These are phyloP conservation scores for Melampsora americana DNA, from an alignment of 1,284 basidiomycete genomes.

Conservation along the genomic window DNA sequence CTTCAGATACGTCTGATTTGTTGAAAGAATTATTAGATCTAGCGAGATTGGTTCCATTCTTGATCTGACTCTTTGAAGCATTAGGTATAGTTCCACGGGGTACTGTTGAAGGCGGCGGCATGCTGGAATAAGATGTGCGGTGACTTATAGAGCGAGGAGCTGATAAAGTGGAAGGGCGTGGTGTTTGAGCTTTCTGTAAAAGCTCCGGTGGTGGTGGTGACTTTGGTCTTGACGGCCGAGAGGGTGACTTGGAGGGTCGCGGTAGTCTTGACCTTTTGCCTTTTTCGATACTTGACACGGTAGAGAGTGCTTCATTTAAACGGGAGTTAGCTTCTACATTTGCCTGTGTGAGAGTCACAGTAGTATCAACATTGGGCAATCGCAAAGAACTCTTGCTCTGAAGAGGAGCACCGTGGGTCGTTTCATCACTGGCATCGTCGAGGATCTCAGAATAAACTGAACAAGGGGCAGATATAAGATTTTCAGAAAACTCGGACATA, in stretches of 20 bases:
- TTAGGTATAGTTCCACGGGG: not conserved
- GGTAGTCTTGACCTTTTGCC: not conserved
- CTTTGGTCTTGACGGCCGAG: conserved; percentile 26
- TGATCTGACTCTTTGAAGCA: not conserved
- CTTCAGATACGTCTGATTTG: conserved; percentile 14
- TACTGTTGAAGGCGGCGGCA: conserved; percentile 38
- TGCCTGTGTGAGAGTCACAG: conserved; percentile 9
- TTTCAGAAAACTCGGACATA: conserved; percentile 29
- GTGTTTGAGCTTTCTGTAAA: conserved; percentile 20
- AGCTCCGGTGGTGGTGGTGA: conserved; percentile 40
- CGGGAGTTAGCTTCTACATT: conserved; percentile 5
- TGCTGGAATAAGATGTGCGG: conserved; percentile 40
- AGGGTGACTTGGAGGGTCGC: conserved; percentile 3
- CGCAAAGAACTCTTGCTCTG: not conserved
- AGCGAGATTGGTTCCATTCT: conserved; percentile 2
- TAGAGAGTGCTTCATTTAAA: not conserved
- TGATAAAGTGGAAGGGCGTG: conserved; percentile 10
- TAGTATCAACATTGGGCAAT: not conserved
- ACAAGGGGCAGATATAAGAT: conserved; percentile 12
- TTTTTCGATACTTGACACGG: not conserved
- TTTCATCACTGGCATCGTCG: conserved; percentile 23
- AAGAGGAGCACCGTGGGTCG: conserved; percentile 14
- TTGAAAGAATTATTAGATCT: conserved; percentile 17
- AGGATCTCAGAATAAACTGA: conserved; percentile 20
- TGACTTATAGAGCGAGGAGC: conserved; percentile 11